Evolutionary conservation across 2,329 filamentous ascomycete species (phyloP).

Genomic region (Colletotrichum chrysophilum): DNA sequence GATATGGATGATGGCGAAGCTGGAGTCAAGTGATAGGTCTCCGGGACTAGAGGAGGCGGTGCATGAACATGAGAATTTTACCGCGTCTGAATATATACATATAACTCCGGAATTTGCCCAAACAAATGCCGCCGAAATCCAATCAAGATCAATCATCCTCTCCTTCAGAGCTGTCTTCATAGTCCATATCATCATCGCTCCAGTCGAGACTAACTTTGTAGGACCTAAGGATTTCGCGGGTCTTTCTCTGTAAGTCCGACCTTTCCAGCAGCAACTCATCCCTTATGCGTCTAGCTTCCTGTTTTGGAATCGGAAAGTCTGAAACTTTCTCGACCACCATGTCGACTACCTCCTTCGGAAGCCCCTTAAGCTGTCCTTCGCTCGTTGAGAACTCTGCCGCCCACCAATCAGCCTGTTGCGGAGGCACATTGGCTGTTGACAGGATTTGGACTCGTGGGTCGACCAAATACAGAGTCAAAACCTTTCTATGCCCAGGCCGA

Average conservation of each 20-base stretch:
- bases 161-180: neutral
- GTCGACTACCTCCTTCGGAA: neutral
- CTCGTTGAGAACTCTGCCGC: neutral
- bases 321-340: neutral
- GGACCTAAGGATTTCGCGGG: neutral
- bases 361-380: neutral
- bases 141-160: neutral
- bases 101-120: too few species aligned
- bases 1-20: too few species aligned
- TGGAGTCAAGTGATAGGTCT: too few species aligned
- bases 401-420: constrained; percentile 23
- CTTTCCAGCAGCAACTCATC: neutral
- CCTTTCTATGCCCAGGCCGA: constrained; percentile 17
- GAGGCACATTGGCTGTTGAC: constrained; percentile 24
- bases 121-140: neutral
- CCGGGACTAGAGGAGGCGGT: too few species aligned
- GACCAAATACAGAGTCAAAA: constrained; percentile 22
- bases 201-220: neutral
- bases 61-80: too few species aligned
- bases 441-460: constrained; percentile 24
- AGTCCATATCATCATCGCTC: neutral
- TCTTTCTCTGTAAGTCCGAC: fast-evolving
- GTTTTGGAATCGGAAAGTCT: neutral
- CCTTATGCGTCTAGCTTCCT: neutral
- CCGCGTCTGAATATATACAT: too few species aligned